Base-by-base conservation (phyloP, 202 grass and related monocot species). In the Setaria italica region DNA sequence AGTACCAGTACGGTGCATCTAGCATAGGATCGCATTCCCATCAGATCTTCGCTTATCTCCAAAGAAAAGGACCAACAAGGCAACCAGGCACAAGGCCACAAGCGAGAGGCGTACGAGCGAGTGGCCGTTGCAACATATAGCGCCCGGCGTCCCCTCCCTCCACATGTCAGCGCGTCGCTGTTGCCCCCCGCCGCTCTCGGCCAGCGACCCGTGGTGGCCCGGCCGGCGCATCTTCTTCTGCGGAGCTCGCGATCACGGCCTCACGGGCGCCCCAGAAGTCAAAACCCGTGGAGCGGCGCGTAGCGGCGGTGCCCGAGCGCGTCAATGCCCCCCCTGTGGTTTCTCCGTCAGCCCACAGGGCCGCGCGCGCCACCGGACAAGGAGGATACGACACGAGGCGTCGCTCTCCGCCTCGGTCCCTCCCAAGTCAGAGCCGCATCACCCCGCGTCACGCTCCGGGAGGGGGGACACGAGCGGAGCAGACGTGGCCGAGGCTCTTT, bases 231-330 rank as follows among this genome's bases (percentile, higher is more conserved):
- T 79, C 65, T 71, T 48, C 65, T 71, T 48, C 50, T 3, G 21
- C 72, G 16, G 30, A 46, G 57, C 67, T 48, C 35, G n/a, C 51
- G 30, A 35, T 68, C 50, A 49, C 68, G 80, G n/a, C 51, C 51
- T 75, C 72, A 41, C 73, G 73, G 73, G 51, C 72, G 72, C 33
- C 19, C 10, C 14, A 1, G 35, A 50, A 85, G 75, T 78, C 65
- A 78, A 79, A 49, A 54, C 29, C 5, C 8, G n/a, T 0, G 6
- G 48, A 7, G 56, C 81, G 56, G 57, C 49, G 72, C 72, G 50
- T n/a, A 56, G 72, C 72, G 72, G 15, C 71, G 48, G 71, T 46
- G 43, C 43, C 43, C 7, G 72, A 50, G 12, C 72, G 32, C 35
- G 72, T 76, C 72, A 37, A 74, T n/a, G 49, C 49, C 5, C 30